A percentile compares a stretch with the other conserved stretches of the same genome.
Conservation (phyloP, 2,329 filamentous ascomycete species). For the Penicillium expansum region DNA sequence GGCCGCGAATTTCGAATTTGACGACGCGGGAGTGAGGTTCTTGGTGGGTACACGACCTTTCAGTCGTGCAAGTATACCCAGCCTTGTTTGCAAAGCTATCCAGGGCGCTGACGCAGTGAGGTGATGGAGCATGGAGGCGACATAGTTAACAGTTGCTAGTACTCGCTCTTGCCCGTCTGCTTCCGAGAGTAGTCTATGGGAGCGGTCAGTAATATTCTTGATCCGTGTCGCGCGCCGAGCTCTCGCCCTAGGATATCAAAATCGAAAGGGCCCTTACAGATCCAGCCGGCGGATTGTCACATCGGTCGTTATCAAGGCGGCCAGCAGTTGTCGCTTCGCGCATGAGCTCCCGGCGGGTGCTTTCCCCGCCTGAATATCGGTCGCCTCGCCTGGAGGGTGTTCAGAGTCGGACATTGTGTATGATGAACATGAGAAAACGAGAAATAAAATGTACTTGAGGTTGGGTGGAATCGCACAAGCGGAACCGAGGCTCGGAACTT, state of each 20-base stretch:
- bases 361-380: conserved; percentile 21
- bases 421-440: conserved; percentile 3
- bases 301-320: conserved; percentile 30
- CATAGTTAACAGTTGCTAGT: conserved; percentile 68
- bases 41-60: conserved; percentile 11
- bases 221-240: background rate
- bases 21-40: conserved; percentile 24
- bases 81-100: conserved; percentile 41
- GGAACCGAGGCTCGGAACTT: conserved; percentile 32
- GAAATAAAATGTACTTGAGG: background rate
- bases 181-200: conserved; percentile 60
- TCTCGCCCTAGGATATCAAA: background rate
- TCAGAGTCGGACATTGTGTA: conserved; percentile 24
- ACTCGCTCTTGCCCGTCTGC: conserved; percentile 67
- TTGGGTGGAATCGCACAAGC: conserved; percentile 8
- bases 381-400: conserved; percentile 9
- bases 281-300: conserved; percentile 31
- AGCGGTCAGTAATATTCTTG: conserved; percentile 1
- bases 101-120: conserved; percentile 56
- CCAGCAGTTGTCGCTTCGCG: conserved; percentile 24
- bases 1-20: conserved; percentile 51
- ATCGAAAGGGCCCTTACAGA: conserved; percentile 21
- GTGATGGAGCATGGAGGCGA: conserved; percentile 59
- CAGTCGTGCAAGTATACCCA: conserved; percentile 44
- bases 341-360: conserved; percentile 20